phyloP scores from a whole-genome alignment of 2,329 filamentous ascomycete species.

The Myriosclerotinia curreyana region DNA sequence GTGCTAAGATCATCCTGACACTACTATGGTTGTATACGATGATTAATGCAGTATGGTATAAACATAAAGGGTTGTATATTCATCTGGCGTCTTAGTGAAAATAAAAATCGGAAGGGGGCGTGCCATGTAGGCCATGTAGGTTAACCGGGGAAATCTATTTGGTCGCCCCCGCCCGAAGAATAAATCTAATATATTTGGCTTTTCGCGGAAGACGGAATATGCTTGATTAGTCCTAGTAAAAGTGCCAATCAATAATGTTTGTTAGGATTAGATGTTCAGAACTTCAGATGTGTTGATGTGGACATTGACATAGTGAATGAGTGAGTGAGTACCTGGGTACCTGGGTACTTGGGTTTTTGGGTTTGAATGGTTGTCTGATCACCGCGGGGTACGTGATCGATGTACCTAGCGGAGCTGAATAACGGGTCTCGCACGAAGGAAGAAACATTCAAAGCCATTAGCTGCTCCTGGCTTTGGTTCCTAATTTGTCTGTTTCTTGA shows the following conservation, averaged over 20 bases:
- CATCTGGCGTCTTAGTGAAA: conserved; percentile 5
- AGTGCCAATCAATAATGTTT: neutral
- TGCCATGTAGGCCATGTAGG: neutral
- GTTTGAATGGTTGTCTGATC: neutral
- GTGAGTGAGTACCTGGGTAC: neutral
- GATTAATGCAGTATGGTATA: neutral
- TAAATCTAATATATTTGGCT: neutral
- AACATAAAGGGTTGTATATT: no score
- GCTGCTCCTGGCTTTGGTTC: neutral
- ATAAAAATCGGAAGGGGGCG: conserved; percentile 13
- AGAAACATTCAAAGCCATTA: neutral
- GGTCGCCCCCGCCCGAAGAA: neutral
- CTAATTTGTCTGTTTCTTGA: conserved; percentile 2
- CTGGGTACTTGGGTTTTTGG: neutral
- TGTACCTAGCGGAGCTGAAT: neutral
- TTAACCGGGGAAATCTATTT: neutral
- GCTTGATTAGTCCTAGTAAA: neutral
- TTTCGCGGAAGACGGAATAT: conserved; percentile 20
- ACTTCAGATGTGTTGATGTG: neutral
- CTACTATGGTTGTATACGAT: conserved; percentile 1
- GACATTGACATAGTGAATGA: neutral
- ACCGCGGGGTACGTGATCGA: neutral
- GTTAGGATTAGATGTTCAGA: neutral
- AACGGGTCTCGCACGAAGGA: neutral
- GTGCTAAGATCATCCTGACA: conserved; percentile 11